Conservation (phyloP, 2,329 filamentous ascomycete species). For the Shiraia sp. region DNA sequence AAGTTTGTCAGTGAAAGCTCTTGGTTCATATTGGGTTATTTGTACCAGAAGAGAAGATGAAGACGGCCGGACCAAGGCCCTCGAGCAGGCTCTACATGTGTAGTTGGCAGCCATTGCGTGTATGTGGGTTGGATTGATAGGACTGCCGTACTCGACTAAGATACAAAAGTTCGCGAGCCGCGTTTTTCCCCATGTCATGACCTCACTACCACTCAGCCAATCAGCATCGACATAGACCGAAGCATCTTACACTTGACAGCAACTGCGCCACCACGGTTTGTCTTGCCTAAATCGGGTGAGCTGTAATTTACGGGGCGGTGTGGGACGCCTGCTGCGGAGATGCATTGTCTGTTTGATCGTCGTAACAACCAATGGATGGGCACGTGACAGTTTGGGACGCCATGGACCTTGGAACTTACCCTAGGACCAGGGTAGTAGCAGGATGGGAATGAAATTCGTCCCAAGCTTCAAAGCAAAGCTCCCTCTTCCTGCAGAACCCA, state of each 20-base stretch:
- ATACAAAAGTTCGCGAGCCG: constrained; percentile 33
- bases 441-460: no score
- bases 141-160: constrained; percentile 3
- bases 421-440: not conserved
- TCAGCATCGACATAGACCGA: constrained; percentile 7
- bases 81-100: constrained; percentile 42
- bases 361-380: not conserved
- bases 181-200: constrained; percentile 36
- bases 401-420: no score
- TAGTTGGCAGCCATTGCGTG: constrained; percentile 42
- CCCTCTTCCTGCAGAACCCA: no score
- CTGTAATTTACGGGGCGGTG: not conserved
- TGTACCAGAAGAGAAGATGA: constrained; percentile 24
- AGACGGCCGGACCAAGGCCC: constrained; percentile 25
- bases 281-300: no score
- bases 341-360: not conserved
- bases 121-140: constrained; percentile 7
- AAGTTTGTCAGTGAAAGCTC: constrained; percentile 15
- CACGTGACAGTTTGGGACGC: constrained; percentile 3
- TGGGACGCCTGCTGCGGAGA: not conserved
- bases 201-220: constrained; percentile 30
- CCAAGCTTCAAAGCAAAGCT: no score
- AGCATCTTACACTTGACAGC: not conserved
- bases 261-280: not conserved
- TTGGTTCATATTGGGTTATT: not conserved